These are phyloP conservation scores for Ustanciosporium gigantosporum DNA, from an alignment of 1,284 basidiomycete species.

Conservation along the genomic window DNA sequence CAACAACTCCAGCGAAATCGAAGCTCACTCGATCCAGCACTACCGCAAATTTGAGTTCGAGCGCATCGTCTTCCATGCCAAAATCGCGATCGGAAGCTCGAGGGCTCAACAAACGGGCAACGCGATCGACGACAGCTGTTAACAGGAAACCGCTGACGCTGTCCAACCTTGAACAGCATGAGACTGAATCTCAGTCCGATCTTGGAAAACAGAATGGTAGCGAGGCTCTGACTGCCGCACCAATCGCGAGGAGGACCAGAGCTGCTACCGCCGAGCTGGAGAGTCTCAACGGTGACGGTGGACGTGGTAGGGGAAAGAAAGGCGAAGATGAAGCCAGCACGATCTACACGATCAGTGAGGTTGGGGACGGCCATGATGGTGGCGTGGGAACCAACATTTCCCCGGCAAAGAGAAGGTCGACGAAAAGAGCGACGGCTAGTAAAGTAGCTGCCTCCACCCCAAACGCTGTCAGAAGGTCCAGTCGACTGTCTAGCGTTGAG, in stretches of 20 bases:
- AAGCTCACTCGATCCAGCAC: slow-evolving; percentile 17
- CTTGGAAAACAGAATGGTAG: slow-evolving; percentile 1
- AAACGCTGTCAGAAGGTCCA: slow-evolving; percentile 18
- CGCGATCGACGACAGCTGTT: slow-evolving; percentile 20
- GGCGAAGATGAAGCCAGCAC: slow-evolving; percentile 14
- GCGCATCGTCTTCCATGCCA: slow-evolving; percentile 1
- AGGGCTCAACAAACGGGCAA: slow-evolving; percentile 5
- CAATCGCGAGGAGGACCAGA: slow-evolving; percentile 28
- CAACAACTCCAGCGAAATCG: slow-evolving; percentile 2
- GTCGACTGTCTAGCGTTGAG: slow-evolving; percentile 25
- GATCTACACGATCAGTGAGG: slow-evolving; percentile 36
- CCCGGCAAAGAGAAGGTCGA: slow-evolving; percentile 1
- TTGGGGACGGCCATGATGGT: slow-evolving; percentile 16
- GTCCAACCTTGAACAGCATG: slow-evolving; percentile 30
- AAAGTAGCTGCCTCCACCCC: neutral
- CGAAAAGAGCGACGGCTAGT: neutral
- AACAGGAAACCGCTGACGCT: slow-evolving; percentile 38
- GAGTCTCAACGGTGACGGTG: slow-evolving; percentile 7
- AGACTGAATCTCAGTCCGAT: neutral
- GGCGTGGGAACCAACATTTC: neutral
- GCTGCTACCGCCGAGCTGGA: slow-evolving; percentile 35
- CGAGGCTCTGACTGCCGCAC: slow-evolving; percentile 3
- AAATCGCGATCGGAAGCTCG: slow-evolving; percentile 9
- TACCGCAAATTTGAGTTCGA: neutral
- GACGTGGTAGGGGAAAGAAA: slow-evolving; percentile 3